A percentile compares a stretch with the other conserved stretches of the same genome.
Evolutionary conservation across 768 basidiomycete species (phyloP).

Genomic region (Russula compacta): DNA sequence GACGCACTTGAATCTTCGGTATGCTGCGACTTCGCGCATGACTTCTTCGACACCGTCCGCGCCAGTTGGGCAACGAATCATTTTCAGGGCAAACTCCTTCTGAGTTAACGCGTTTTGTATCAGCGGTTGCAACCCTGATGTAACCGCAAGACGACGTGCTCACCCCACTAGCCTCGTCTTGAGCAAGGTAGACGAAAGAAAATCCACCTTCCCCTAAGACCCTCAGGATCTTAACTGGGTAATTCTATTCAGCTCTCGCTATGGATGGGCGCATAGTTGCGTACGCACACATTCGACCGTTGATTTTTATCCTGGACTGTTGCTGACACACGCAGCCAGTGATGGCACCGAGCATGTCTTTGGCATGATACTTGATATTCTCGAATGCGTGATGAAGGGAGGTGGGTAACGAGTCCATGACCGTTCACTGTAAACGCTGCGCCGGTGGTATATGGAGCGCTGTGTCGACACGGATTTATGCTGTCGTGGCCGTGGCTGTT

Average conservation of each 20-base stretch:
- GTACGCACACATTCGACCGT: conserved; percentile 81
- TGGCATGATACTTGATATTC: conserved; percentile 60
- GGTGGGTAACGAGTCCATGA: conserved; percentile 12
- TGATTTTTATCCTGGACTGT: conserved; percentile 87
- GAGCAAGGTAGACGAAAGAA: conserved; percentile 83
- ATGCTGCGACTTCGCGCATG: conserved; percentile 87
- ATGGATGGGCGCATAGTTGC: not conserved
- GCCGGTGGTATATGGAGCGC: no score
- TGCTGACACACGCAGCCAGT: conserved; percentile 75
- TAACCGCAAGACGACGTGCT: conserved; percentile 24
- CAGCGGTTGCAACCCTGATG: conserved; percentile 3
- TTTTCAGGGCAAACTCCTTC: conserved; percentile 94
- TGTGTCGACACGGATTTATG: not conserved
- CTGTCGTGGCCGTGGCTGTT: not conserved
- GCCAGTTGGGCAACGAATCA: conserved; percentile 88
- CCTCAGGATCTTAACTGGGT: conserved; percentile 75
- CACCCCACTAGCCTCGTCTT: conserved; percentile 80
- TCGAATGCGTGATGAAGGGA: conserved; percentile 36
- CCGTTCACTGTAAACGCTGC: not conserved
- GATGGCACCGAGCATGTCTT: conserved; percentile 75
- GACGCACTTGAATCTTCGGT: conserved; percentile 84
- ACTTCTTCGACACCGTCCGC: conserved; percentile 82
- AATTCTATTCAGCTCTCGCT: not conserved
- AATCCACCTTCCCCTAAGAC: conserved; percentile 96
- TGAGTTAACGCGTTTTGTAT: conserved; percentile 25